These are phyloP conservation scores for Rhodotorula taiwanensis DNA, from an alignment of 768 basidiomycete species.

Conservation along the genomic window DNA sequence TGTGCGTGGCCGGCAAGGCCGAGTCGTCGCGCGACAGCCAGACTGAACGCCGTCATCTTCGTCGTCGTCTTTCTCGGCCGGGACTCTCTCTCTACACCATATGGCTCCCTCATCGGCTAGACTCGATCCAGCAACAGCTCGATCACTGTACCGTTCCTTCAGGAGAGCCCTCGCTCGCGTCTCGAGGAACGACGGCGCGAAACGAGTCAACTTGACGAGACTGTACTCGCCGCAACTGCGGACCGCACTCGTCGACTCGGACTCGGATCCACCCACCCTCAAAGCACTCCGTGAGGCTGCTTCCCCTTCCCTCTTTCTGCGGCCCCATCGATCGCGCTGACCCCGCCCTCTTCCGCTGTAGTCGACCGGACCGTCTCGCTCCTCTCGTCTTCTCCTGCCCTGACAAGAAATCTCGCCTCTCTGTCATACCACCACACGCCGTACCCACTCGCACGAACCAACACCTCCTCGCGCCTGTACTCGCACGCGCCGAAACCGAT, in stretches of 20 bases:
- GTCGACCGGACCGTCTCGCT: slow-evolving; percentile 11
- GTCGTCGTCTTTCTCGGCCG: too few relatives aligned
- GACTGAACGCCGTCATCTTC: too few relatives aligned
- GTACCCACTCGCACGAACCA: background rate
- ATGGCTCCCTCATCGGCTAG: too few relatives aligned
- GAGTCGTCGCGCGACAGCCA: too few relatives aligned
- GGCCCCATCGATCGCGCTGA: background rate
- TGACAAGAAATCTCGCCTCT: slow-evolving; percentile 10
- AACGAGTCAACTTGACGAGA: background rate
- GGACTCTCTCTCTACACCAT: too few relatives aligned
- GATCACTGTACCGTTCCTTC: slow-evolving; percentile 7
- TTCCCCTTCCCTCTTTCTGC: too few relatives aligned
- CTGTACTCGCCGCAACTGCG: background rate
- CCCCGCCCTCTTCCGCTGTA: background rate
- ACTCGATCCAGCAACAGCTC: background rate
- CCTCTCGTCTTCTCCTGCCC: background rate
- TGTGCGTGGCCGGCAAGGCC: too few relatives aligned
- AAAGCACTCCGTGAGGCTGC: background rate
- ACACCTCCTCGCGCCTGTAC: slow-evolving; percentile 9
- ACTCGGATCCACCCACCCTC: background rate
- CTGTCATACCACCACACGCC: slow-evolving; percentile 27
- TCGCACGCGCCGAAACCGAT: slow-evolving; percentile 13
- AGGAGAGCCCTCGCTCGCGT: background rate
- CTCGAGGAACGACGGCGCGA: background rate
- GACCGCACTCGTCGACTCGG: background rate